Conservation (phyloP, 805 yeast genomes). For the Wickerhamiella nectarea region DNA sequence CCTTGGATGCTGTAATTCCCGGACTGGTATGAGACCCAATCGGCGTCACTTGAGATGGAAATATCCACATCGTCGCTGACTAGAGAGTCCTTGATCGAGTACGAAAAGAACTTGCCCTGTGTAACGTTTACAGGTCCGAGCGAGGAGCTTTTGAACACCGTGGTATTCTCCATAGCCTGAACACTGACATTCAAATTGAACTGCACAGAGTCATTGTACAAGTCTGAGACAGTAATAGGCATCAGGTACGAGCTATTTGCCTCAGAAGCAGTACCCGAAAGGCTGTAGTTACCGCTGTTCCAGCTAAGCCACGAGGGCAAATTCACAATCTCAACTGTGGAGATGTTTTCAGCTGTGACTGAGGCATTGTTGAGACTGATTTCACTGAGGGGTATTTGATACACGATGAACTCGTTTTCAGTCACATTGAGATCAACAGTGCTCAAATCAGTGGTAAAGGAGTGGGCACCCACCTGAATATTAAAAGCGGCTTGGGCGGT, state of each 20-base stretch:
- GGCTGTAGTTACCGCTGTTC: slow-evolving; percentile 44
- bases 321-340: slow-evolving; percentile 33
- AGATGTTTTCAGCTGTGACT: slow-evolving; percentile 40
- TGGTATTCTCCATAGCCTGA: slow-evolving; percentile 14
- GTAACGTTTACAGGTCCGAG: slow-evolving; percentile 52
- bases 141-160: slow-evolving; percentile 36
- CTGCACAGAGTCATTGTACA: slow-evolving; percentile 24
- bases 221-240: slow-evolving; percentile 32
- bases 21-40: slow-evolving; percentile 54
- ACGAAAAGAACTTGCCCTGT: slow-evolving; percentile 40
- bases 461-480: slow-evolving; percentile 79
- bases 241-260: slow-evolving; percentile 23
- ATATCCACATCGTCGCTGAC: slow-evolving; percentile 29
- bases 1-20: slow-evolving; percentile 59
- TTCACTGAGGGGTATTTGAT: slow-evolving; percentile 46
- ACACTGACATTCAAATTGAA: slow-evolving; percentile 20
- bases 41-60: slow-evolving; percentile 30
- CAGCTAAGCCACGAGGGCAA: slow-evolving; percentile 51
- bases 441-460: slow-evolving; percentile 51
- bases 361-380: slow-evolving; percentile 50
- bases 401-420: slow-evolving; percentile 38
- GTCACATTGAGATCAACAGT: slow-evolving; percentile 56
- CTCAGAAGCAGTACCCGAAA: slow-evolving; percentile 52
- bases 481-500: slow-evolving; percentile 58
- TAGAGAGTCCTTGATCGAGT: slow-evolving; percentile 44